Percentiles rank a stretch among this genome's conserved stretches.
phyloP scores from a whole-genome alignment of 2,329 filamentous ascomycete genomes.

The Nannizziopsis arthrosporioides region DNA sequence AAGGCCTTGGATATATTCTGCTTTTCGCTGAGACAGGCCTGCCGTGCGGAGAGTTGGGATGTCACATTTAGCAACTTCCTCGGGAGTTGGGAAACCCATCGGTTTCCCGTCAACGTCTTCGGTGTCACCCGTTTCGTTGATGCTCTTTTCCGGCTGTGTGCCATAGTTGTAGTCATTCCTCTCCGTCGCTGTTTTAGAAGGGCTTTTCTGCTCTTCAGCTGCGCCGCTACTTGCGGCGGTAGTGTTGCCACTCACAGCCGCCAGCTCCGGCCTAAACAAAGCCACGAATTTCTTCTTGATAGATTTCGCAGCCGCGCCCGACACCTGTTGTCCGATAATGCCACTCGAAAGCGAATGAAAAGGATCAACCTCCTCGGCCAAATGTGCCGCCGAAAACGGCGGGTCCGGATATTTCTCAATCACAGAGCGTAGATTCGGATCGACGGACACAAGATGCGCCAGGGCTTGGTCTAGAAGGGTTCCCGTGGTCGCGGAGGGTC shows the following conservation, averaged over 20 bases:
- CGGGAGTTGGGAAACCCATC: slow-evolving; percentile 58
- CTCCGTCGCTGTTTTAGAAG: slow-evolving; percentile 12
- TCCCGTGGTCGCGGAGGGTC: slow-evolving; percentile 49
- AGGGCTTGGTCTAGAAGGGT: slow-evolving; percentile 65
- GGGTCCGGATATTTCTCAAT: slow-evolving; percentile 65
- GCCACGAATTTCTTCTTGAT: slow-evolving; percentile 77
- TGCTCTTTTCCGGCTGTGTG: slow-evolving; percentile 12
- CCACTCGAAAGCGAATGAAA: slow-evolving; percentile 73
- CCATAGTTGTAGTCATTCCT: slow-evolving; percentile 16
- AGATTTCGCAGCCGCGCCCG: slow-evolving; percentile 74
- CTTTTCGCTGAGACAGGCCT: slow-evolving; percentile 85
- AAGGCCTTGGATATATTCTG: slow-evolving; percentile 82
- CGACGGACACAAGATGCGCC: slow-evolving; percentile 59
- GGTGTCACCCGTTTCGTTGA: slow-evolving; percentile 13
- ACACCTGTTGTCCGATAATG: slow-evolving; percentile 95
- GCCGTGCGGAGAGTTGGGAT: slow-evolving; percentile 65
- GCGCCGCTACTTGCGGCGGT: background rate
- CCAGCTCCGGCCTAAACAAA: slow-evolving; percentile 45
- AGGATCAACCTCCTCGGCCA: slow-evolving; percentile 78
- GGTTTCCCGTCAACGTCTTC: background rate
- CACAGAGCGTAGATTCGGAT: slow-evolving; percentile 58
- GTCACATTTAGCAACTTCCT: slow-evolving; percentile 53
- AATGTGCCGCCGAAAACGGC: slow-evolving; percentile 66
- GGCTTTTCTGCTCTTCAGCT: background rate
- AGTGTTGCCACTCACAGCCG: slow-evolving; percentile 17